Evolutionary conservation across 139 green algal genomes (phyloP).

Genomic region (Volvox africanus): DNA sequence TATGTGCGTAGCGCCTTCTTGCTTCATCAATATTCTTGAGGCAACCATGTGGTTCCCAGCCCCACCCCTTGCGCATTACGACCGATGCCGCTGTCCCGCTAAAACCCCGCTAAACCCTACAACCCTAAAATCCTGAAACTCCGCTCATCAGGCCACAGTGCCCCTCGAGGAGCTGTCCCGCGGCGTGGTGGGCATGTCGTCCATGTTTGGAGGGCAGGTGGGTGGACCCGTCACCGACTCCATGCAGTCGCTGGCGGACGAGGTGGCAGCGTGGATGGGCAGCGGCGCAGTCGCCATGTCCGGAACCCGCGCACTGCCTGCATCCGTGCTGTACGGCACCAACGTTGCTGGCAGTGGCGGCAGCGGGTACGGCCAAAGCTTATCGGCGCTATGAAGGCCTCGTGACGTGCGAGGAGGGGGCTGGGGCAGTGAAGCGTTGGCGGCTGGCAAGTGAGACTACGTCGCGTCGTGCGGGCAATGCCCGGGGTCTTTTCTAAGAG

Average conservation of each 20-base stretch:
- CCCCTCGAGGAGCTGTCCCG: slow-evolving; percentile 66
- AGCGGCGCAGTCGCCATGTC: slow-evolving; percentile 42
- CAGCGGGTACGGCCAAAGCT: background rate
- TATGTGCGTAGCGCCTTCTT: too few relatives aligned
- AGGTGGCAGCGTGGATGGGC: slow-evolving; percentile 66
- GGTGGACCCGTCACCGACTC: slow-evolving; percentile 60
- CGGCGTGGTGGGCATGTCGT: slow-evolving; percentile 58
- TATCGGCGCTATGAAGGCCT: background rate
- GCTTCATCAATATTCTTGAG: too few relatives aligned
- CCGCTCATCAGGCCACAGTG: slow-evolving; percentile 26
- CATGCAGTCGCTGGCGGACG: slow-evolving; percentile 70
- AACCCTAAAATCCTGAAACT: background rate
- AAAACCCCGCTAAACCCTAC: background rate
- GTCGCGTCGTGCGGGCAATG: too few relatives aligned
- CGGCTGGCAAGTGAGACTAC: too few relatives aligned
- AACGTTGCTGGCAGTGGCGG: background rate
- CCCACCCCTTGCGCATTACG: too few relatives aligned
- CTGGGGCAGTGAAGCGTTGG: too few relatives aligned
- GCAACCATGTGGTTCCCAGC: too few relatives aligned
- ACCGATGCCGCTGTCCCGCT: background rate
- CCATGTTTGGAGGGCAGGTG: slow-evolving; percentile 60
- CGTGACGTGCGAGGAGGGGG: too few relatives aligned
- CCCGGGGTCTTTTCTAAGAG: too few relatives aligned
- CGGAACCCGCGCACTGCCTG: slow-evolving; percentile 47
- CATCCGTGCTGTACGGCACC: background rate